Base-by-base conservation (phyloP, 805 yeast genomes). In the Yamadazyma endophytica region DNA sequence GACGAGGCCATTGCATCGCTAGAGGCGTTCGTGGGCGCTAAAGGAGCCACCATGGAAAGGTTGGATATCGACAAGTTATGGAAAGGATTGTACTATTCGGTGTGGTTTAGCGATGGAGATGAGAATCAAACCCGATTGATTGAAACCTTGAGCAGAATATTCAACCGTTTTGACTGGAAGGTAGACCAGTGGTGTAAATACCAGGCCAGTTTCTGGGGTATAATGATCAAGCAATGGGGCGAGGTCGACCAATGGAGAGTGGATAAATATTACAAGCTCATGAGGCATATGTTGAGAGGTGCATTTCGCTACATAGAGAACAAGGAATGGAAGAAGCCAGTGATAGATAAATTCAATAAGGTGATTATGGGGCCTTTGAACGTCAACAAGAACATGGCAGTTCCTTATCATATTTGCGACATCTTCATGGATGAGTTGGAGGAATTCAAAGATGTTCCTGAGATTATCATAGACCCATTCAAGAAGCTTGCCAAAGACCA, bases 41-140 rank as follows among this genome's bases (percentile, higher is more conserved):
- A 32, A 89, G 60, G 69, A 17, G 53, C 67, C 18, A 58, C 37
- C 45, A 56, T 78, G 23, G 49, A 67, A 5, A 60, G 52, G 28
- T 49, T 73, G 23, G 92, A 87, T 32, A 66, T 77, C 41, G 83
- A 83, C 44, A 89, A 90, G 54, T 64, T 92, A 37, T 92, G 98
- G 97, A 88, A 85, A 59, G 98, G 97, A n/a, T 68, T 92, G 24
- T 92, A 82, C 58, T 92, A 70, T 52, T 76, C 95, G 8, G 86
- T 92, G 95, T 92, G 98, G 97, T 87, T 82, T 62, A 75, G 94
- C 52, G 98, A 92, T 56, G 76, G 89, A 51, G 95, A 96, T 17
- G 70, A 82, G 47, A 92, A 95, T 15, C 98, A 92, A 58, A 96
- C 88, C 56, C 64, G 79, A 37, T 64, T 92, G 22, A 95, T 96